Percentiles rank a stretch among this genome's conserved stretches.
Evolutionary conservation across 2,329 filamentous ascomycete genomes (phyloP).

Genomic region (Dothideomycetes sp.): DNA sequence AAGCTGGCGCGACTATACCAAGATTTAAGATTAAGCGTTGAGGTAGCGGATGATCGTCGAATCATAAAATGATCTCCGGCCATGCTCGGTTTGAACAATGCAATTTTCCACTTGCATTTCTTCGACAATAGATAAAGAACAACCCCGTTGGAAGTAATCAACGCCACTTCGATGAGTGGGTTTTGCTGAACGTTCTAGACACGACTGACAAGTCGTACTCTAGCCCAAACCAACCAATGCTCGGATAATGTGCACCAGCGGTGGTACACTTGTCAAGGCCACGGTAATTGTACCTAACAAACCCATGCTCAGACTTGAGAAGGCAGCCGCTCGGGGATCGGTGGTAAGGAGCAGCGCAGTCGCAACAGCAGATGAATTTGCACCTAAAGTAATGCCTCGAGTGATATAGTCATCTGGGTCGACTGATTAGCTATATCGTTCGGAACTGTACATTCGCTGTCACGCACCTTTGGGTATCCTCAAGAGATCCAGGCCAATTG

Average conservation of each 20-base stretch:
- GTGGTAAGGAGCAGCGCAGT: slow-evolving; percentile 48
- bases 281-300: slow-evolving; percentile 53
- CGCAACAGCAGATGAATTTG: slow-evolving; percentile 51
- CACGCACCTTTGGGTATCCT: slow-evolving; percentile 44
- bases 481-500: slow-evolving; percentile 39
- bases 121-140: too few species aligned
- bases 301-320: slow-evolving; percentile 53
- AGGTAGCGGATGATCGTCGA: too few species aligned
- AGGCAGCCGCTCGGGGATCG: slow-evolving; percentile 50
- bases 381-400: slow-evolving; percentile 52
- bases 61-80: too few species aligned
- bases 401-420: slow-evolving; percentile 52
- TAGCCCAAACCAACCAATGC: slow-evolving; percentile 34
- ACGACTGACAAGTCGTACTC: too few species aligned
- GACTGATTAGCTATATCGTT: neutral
- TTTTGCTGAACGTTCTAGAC: too few species aligned
- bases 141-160: too few species aligned
- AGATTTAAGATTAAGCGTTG: too few species aligned
- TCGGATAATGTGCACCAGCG: slow-evolving; percentile 40
- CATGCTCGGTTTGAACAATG: too few species aligned
- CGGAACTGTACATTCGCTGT: neutral
- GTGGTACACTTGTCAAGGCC: slow-evolving; percentile 49
- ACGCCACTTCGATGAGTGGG: too few species aligned
- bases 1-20: too few species aligned
- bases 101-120: too few species aligned